phyloP scores from a whole-genome alignment of 495 filamentous ascomycete genomes.

The Emericellopsis terricola region DNA sequence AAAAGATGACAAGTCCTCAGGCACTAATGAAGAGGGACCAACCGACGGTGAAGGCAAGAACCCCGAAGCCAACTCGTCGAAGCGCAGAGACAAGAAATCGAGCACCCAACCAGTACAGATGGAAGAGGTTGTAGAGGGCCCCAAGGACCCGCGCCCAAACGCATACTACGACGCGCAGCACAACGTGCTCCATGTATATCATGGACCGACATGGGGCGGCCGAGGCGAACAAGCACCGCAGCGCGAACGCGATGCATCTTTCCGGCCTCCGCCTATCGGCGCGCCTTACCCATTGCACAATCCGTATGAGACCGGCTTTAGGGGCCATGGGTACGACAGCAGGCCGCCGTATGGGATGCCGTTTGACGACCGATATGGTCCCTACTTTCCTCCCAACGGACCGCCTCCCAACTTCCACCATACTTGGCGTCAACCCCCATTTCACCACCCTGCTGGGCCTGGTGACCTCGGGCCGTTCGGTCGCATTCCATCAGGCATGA shows the following conservation, averaged over 20 bases:
- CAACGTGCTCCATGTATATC: conserved; percentile 26
- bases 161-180: conserved; percentile 25
- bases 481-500: too few relatives aligned
- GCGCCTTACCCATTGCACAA: conserved; percentile 10
- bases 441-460: too few relatives aligned
- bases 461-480: too few relatives aligned
- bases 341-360: too few relatives aligned
- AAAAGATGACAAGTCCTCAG: neutral
- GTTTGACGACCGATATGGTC: too few relatives aligned
- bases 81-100: neutral
- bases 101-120: conserved; percentile 12
- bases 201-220: conserved; percentile 28
- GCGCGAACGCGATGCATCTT: conserved; percentile 5
- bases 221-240: conserved; percentile 12
- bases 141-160: conserved; percentile 27
- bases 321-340: too few relatives aligned
- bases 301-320: conserved; percentile 10
- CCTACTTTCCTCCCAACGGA: too few relatives aligned
- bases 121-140: conserved; percentile 21
- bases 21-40: neutral
- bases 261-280: conserved; percentile 6
- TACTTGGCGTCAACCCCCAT: too few relatives aligned
- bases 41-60: neutral
- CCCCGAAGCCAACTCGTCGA: neutral
- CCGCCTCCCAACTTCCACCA: too few relatives aligned